Evolutionary conservation across 495 filamentous ascomycete genomes (phyloP), one percentile per base, ranked within the genome.

Genomic region (Daldinia bambusicola): DNA sequence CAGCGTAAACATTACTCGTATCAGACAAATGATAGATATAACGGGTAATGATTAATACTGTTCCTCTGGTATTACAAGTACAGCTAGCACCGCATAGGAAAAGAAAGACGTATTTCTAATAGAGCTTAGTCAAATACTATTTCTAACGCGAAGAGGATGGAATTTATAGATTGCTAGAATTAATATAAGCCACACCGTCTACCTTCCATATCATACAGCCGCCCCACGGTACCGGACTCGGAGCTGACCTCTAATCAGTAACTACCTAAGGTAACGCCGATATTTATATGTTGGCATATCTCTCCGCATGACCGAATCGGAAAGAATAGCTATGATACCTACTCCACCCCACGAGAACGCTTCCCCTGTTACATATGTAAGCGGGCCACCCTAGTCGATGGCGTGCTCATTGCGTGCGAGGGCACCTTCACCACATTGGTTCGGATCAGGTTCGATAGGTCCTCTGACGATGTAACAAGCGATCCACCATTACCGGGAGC

Each of bases 381-480:
- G 66, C 70, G 45, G 4, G 30, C 31, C 53, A 69, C 65, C 70
- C 66, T 66, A 62, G 70, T 69, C 70, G 61, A 73, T 73, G 61
- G 70, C 70, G 70, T 73, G 70, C 70, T 73, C 61, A 73, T 73
- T 56, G 70, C 70, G 70, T 73, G 70, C 70, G 70, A 69, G 56
- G 52, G 8, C 56, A 57, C 37, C 58, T 43, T 58, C 66, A 62
- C 57, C 45, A 66, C 57, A 62, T 73, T 73, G 70, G 70, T 63
- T 51, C 61, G 40, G 37, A 57, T 56, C 38, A 56, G 55, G 14
- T 13, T 37, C 8, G 53, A 56, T 56, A 18, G 37, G 30, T 31
- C 53, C 31, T 14, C 32, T 32, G 4, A 8, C 32, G 4, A 32
- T 56, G 53, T 38, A 56, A 36, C n/a, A 56, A 18, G 31, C 2